Evolutionary conservation across 1,284 basidiomycete species (phyloP).

Genomic region (Cutaneotrichosporon dermatis): DNA sequence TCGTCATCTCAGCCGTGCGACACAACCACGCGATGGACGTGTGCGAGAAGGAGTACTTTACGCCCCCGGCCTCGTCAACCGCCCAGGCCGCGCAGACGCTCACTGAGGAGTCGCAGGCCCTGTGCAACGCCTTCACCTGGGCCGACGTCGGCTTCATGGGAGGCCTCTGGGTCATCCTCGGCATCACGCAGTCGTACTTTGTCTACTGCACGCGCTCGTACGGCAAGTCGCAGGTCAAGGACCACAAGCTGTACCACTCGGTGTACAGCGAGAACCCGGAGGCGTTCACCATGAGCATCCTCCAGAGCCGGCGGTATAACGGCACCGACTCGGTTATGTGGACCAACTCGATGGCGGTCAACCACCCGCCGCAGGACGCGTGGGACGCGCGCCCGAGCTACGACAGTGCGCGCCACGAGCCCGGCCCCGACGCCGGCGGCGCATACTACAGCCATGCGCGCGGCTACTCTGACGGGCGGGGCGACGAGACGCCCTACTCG

Average conservation of each 20-base stretch:
- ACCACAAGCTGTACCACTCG: slow-evolving; percentile 74
- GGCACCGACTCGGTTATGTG: slow-evolving; percentile 43
- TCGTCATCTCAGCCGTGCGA: slow-evolving; percentile 66
- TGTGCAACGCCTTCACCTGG: slow-evolving; percentile 86
- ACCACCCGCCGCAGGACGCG: slow-evolving; percentile 52
- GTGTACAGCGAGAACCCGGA: slow-evolving; percentile 56
- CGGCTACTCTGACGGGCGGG: slow-evolving; percentile 2
- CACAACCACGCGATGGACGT: slow-evolving; percentile 65
- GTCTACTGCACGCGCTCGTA: slow-evolving; percentile 63
- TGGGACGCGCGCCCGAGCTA: slow-evolving; percentile 66
- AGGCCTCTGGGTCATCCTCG: slow-evolving; percentile 72
- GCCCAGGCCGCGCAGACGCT: slow-evolving; percentile 22
- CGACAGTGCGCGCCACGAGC: slow-evolving; percentile 44
- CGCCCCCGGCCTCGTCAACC: not conserved
- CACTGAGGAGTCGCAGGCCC: slow-evolving; percentile 56
- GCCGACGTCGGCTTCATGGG: slow-evolving; percentile 87
- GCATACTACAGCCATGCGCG: slow-evolving; percentile 16
- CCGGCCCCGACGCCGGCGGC: slow-evolving; percentile 17
- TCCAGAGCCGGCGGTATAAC: slow-evolving; percentile 61
- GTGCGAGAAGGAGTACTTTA: slow-evolving; percentile 53
- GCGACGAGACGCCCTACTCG: not conserved
- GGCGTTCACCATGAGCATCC: slow-evolving; percentile 58
- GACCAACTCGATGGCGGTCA: slow-evolving; percentile 10
- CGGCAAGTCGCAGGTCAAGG: slow-evolving; percentile 64
- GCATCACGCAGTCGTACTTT: slow-evolving; percentile 63